Evolutionary conservation across 2,329 filamentous ascomycete genomes (phyloP).

Genomic region (Diaporthe vexans): DNA sequence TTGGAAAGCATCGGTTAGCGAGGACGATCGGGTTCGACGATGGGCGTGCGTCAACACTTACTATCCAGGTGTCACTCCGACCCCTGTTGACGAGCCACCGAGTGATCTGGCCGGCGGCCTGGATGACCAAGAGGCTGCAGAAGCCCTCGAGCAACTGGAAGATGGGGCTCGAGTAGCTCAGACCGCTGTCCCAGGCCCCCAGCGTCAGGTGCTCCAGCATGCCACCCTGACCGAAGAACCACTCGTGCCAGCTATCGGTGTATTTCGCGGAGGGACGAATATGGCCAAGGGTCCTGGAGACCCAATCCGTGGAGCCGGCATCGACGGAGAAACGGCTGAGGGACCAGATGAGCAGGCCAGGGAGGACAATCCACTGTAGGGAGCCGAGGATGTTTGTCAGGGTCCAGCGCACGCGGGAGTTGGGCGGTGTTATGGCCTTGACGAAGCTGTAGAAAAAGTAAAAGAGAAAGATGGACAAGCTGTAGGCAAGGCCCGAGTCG

Average conservation of each 20-base stretch:
- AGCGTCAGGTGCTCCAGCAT: conserved; percentile 84
- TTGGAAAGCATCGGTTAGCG: conserved; percentile 51
- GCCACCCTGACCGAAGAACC: conserved; percentile 90
- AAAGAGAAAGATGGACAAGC: conserved; percentile 87
- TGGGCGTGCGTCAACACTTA: conserved; percentile 64
- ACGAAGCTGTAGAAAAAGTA: conserved; percentile 90
- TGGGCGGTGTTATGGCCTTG: conserved; percentile 84
- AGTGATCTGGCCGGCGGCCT: conserved; percentile 93
- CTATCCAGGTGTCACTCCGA: conserved; percentile 96
- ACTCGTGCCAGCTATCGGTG: conserved; percentile 80
- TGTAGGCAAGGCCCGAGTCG: conserved; percentile 94
- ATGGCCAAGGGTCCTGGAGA: conserved; percentile 81
- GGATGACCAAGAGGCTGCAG: conserved; percentile 95
- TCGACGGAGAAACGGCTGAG: conserved; percentile 96
- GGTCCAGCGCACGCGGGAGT: conserved; percentile 80
- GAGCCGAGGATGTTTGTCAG: conserved; percentile 78
- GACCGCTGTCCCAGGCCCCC: conserved; percentile 87
- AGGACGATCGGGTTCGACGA: not conserved
- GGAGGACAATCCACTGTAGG: conserved; percentile 89
- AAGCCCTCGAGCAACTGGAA: conserved; percentile 98
- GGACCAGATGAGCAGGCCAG: conserved; percentile 91
- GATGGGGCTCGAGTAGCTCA: conserved; percentile 91
- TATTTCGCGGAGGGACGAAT: conserved; percentile 69
- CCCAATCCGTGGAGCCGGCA: conserved; percentile 82
- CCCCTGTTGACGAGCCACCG: conserved; percentile 95